Evolutionary conservation across 2,329 filamentous ascomycete species (phyloP).

Genomic region (Cladosporium velox): DNA sequence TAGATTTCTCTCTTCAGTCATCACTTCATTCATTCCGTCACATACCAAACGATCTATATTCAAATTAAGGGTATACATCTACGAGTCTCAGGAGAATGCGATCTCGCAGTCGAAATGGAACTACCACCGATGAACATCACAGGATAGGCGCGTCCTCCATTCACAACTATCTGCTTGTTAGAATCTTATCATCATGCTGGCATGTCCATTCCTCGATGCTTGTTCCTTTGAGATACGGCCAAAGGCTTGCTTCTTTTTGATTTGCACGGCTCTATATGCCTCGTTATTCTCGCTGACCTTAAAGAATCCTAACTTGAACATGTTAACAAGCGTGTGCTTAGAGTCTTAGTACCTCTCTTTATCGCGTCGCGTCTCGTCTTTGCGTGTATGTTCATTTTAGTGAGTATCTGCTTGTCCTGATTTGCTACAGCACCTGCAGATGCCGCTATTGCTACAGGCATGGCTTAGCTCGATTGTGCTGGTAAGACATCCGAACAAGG

Average conservation of each 20-base stretch:
- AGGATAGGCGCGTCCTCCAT: neutral
- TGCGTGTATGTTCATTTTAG: neutral
- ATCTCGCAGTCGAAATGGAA: neutral
- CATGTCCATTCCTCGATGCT: neutral
- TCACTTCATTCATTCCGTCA: neutral
- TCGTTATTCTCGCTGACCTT: accelerated
- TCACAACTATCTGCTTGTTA: neutral
- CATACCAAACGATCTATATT: neutral
- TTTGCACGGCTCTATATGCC: neutral
- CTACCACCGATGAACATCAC: neutral
- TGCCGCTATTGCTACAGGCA: neutral
- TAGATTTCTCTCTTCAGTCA: neutral
- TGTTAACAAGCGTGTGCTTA: neutral
- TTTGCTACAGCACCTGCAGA: neutral
- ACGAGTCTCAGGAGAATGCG: neutral
- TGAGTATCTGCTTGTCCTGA: neutral
- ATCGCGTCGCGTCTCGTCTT: neutral
- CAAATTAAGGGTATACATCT: neutral
- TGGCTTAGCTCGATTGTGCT: neutral
- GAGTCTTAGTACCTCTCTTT: neutral
- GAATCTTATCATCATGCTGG: neutral
- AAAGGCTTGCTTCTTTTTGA: neutral
- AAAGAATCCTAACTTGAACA: neutral
- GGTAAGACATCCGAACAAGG: neutral
- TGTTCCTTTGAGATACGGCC: neutral